These are phyloP conservation scores for Remersonia thermophila DNA, from an alignment of 2,329 filamentous ascomycete species.

Conservation along the genomic window DNA sequence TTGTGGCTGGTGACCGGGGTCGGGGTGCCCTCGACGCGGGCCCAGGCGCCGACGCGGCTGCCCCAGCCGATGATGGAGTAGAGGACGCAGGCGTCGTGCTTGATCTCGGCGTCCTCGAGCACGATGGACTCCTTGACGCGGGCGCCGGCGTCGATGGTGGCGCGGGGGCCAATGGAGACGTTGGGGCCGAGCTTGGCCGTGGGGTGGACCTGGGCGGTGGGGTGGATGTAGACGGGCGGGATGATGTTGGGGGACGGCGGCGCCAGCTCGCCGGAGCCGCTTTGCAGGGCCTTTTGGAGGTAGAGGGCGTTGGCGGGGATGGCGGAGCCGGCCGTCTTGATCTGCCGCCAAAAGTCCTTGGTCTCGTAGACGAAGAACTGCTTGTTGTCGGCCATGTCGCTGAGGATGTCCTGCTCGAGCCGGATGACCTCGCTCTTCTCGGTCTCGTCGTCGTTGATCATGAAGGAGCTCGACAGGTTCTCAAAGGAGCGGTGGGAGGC, in stretches of 20 bases:
- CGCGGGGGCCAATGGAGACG: conserved; percentile 89
- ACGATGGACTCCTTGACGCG: conserved; percentile 95
- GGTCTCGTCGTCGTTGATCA: conserved; percentile 51
- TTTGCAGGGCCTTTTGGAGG: conserved; percentile 85
- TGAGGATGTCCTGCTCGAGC: conserved; percentile 91
- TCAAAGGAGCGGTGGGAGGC: conserved; percentile 94
- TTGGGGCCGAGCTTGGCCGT: conserved; percentile 95
- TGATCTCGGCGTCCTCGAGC: conserved; percentile 87
- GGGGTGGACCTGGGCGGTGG: conserved; percentile 77
- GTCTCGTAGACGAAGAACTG: conserved; percentile 98
- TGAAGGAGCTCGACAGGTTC: conserved; percentile 61
- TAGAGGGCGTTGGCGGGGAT: conserved; percentile 95
- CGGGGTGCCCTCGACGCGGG: conserved; percentile 88
- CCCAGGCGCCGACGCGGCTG: conserved; percentile 94
- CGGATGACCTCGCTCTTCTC: conserved; percentile 78
- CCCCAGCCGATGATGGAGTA: conserved; percentile 97
- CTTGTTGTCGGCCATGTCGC: conserved; percentile 90
- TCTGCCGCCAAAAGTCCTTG: conserved; percentile 99
- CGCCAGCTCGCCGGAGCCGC: conserved; percentile 67
- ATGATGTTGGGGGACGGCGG: conserved; percentile 77
- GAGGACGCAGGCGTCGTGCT: conserved; percentile 89
- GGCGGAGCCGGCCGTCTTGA: conserved; percentile 96
- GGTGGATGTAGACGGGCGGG: conserved; percentile 89
- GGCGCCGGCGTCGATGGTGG: conserved; percentile 68
- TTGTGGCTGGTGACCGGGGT: conserved; percentile 78